phyloP scores from a whole-genome alignment of 768 basidiomycete genomes.

The Lactarius hatsudake region DNA sequence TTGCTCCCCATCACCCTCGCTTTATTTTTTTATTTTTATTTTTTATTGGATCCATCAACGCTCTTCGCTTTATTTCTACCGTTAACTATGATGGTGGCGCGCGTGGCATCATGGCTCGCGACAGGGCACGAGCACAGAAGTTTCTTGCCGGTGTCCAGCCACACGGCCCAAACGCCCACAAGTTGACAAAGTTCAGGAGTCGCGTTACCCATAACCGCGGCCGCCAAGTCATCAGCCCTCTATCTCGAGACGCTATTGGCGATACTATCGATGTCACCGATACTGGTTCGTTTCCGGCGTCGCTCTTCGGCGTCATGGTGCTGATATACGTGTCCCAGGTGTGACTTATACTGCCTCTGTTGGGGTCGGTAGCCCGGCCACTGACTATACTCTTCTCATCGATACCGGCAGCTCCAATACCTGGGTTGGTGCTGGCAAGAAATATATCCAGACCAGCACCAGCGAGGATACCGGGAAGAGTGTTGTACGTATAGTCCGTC shows the following conservation, averaged over 20 bases:
- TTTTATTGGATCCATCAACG: too few species aligned
- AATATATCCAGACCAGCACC: conserved; percentile 46
- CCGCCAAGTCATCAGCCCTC: background rate
- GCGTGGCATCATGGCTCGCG: conserved; percentile 50
- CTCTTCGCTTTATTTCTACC: conserved; percentile 47
- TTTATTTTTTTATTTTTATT: conserved; percentile 35
- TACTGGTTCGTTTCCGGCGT: conserved; percentile 36
- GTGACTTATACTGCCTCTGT: conserved; percentile 55
- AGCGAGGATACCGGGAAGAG: conserved; percentile 41
- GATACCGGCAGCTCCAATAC: conserved; percentile 60
- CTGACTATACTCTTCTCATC: conserved; percentile 51
- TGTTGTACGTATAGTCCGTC: conserved; percentile 33
- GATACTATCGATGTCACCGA: conserved; percentile 55
- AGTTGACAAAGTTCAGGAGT: conserved; percentile 29
- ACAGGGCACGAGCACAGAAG: conserved; percentile 54
- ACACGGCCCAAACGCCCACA: conserved; percentile 47
- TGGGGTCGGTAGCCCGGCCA: conserved; percentile 50
- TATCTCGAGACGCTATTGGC: conserved; percentile 5
- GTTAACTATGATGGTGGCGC: conserved; percentile 38
- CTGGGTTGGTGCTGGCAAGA: conserved; percentile 53
- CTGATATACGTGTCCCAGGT: conserved; percentile 29
- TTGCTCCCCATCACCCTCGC: conserved; percentile 37
- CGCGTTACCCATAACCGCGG: conserved; percentile 30
- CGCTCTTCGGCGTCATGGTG: background rate
- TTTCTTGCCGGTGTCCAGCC: conserved; percentile 52